Percentiles rank a stretch among this genome's conserved stretches.
Evolutionary conservation across 441 rosid species (phyloP).

Genomic region (Dalechampia spathulata): DNA sequence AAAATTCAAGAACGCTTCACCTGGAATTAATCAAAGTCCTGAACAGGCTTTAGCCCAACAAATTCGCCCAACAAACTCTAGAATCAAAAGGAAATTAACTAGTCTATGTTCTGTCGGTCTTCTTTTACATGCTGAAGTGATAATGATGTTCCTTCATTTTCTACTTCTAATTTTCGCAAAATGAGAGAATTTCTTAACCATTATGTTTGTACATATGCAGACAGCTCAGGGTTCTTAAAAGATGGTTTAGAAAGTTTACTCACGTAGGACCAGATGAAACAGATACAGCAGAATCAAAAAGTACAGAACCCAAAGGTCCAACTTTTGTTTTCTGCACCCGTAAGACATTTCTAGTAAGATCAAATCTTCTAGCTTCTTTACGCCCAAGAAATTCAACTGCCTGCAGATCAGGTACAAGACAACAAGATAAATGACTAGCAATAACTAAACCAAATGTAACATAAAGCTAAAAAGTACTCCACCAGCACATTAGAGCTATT

Average conservation of each 20-base stretch:
- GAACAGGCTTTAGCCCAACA: neutral
- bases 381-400: conserved; percentile 48
- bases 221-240: neutral
- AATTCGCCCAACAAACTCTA: no score
- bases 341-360: conserved; percentile 54
- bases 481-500: neutral
- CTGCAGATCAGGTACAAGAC: conserved; percentile 30
- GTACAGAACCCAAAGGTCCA: conserved; percentile 75
- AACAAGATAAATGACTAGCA: conserved; percentile 10
- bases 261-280: conserved; percentile 63
- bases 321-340: conserved; percentile 76
- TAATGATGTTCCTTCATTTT: neutral
- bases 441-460: conserved; percentile 7
- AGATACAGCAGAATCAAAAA: conserved; percentile 88
- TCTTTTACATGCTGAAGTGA: neutral
- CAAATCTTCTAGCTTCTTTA: conserved; percentile 58
- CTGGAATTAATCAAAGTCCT: neutral
- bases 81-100: neutral
- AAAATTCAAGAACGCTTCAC: neutral
- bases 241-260: conserved; percentile 42
- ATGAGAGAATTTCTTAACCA: neutral
- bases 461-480: neutral
- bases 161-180: neutral
- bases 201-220: neutral
- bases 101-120: neutral